phyloP scores from a whole-genome alignment of 2,329 filamentous ascomycete genomes.

The Penicillium sp. region DNA sequence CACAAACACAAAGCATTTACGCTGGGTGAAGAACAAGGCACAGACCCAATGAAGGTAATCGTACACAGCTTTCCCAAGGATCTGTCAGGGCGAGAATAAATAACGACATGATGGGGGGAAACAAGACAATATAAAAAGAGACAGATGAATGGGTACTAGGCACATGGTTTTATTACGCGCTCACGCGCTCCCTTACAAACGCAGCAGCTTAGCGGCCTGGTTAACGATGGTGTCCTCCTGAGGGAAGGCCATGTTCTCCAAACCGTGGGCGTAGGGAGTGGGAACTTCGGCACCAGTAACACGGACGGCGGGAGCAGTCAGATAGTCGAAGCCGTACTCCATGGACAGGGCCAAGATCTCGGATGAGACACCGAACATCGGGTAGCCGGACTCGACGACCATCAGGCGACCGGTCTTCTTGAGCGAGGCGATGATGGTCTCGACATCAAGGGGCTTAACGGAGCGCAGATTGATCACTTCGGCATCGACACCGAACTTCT shows the following conservation, averaged over 20 bases:
- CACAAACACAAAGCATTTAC: conserved; percentile 12
- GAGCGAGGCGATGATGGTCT: conserved; percentile 91
- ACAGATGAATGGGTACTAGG: conserved; percentile 33
- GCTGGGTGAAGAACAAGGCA: conserved; percentile 13
- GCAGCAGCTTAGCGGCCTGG: conserved; percentile 84
- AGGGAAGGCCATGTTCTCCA: conserved; percentile 95
- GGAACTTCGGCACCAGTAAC: conserved; percentile 96
- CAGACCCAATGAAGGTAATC: conserved; percentile 21
- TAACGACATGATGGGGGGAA: conserved; percentile 21
- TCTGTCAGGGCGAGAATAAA: conserved; percentile 22
- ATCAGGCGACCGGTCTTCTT: conserved; percentile 97
- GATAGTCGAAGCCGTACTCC: conserved; percentile 98
- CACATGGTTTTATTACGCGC: conserved; percentile 31
- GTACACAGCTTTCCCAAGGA: conserved; percentile 27
- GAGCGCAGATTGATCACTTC: conserved; percentile 98
- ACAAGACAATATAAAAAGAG: conserved; percentile 21
- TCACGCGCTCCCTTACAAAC: conserved; percentile 53
- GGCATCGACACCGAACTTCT: conserved; percentile 90
- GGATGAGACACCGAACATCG: conserved; percentile 84
- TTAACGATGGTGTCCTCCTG: conserved; percentile 80
- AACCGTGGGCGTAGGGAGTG: conserved; percentile 85
- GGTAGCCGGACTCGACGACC: conserved; percentile 92
- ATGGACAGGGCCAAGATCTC: conserved; percentile 92
- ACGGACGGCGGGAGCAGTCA: conserved; percentile 86
- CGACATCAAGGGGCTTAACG: conserved; percentile 92